These are phyloP conservation scores for Erythrophleum fordii DNA, from an alignment of 306 rosid genomes.

Conservation along the genomic window DNA sequence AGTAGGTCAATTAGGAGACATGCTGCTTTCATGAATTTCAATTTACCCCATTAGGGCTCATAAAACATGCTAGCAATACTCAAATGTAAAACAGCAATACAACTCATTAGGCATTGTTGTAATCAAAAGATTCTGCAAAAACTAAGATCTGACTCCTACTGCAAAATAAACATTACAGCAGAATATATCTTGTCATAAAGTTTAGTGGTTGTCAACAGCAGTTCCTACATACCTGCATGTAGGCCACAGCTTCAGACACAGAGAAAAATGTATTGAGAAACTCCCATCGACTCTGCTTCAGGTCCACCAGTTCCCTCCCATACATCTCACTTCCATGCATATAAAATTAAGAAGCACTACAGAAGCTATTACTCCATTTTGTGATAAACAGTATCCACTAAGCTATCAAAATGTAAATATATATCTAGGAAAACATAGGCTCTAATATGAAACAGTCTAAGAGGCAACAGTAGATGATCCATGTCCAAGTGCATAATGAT, in stretches of 20 bases:
- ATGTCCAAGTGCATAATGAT: constrained; percentile 21
- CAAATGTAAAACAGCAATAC: constrained; percentile 28
- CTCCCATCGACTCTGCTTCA: constrained; percentile 89
- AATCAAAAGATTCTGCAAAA: constrained; percentile 22
- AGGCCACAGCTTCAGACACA: constrained; percentile 98
- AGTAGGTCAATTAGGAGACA: constrained; percentile 30
- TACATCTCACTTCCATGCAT: constrained; percentile 88
- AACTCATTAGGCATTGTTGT: constrained; percentile 12
- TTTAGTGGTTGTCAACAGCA: constrained; percentile 32
- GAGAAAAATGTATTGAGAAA: constrained; percentile 95
- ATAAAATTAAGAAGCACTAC: constrained; percentile 57
- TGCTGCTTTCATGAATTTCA: constrained; percentile 28
- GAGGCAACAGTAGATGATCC: constrained; percentile 34
- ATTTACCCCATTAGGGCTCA: constrained; percentile 22
- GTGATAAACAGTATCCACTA: constrained; percentile 42
- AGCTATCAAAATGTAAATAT: constrained; percentile 25
- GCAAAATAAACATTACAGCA: constrained; percentile 26
- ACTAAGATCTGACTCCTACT: constrained; percentile 26
- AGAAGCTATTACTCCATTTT: constrained; percentile 47
- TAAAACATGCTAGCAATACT: constrained; percentile 15
- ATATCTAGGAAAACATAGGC: constrained; percentile 22
- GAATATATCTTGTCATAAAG: constrained; percentile 27
- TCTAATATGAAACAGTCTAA: constrained; percentile 17
- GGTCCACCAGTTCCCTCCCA: constrained; percentile 97
- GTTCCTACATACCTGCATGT: constrained; percentile 79